Percentiles rank a stretch among this genome's conserved stretches.
These are phyloP conservation scores for Myxozyma mucilagina DNA, from an alignment of 805 yeast species.

Conservation along the genomic window DNA sequence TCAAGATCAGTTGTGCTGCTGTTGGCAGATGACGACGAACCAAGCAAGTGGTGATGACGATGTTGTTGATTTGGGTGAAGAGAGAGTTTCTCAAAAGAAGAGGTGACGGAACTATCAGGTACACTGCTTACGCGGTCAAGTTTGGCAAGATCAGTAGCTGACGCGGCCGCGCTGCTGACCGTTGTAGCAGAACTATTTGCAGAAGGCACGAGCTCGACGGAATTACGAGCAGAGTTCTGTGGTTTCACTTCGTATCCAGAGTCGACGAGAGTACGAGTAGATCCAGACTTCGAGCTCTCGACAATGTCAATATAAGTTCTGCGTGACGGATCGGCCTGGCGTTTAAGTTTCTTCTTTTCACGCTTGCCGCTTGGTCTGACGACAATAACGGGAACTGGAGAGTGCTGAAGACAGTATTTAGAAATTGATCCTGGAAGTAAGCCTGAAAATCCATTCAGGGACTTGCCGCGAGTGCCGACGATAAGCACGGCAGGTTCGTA, in stretches of 20 bases:
- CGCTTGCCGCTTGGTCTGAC: conserved; percentile 46
- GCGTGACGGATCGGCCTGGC: conserved; percentile 40
- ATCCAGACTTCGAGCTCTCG: conserved; percentile 30
- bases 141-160: not conserved
- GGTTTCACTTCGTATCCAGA: not conserved
- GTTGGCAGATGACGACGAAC: not conserved
- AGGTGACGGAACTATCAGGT: not conserved
- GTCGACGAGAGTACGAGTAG: conserved; percentile 12
- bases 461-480: conserved; percentile 49
- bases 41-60: not conserved
- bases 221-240: not conserved
- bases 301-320: conserved; percentile 35
- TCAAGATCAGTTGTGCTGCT: not conserved
- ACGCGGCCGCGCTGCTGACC: not conserved
- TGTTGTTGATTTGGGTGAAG: not conserved
- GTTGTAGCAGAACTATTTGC: conserved; percentile 3
- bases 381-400: conserved; percentile 50
- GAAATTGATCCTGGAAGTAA: conserved; percentile 50
- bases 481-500: conserved; percentile 50
- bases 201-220: not conserved
- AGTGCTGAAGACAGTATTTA: conserved; percentile 50
- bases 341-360: conserved; percentile 38
- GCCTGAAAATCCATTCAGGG: conserved; percentile 46
- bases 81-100: conserved; percentile 1
- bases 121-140: conserved; percentile 9